phyloP scores from a whole-genome alignment of 768 basidiomycete species.

The Pleurotus djamor region DNA sequence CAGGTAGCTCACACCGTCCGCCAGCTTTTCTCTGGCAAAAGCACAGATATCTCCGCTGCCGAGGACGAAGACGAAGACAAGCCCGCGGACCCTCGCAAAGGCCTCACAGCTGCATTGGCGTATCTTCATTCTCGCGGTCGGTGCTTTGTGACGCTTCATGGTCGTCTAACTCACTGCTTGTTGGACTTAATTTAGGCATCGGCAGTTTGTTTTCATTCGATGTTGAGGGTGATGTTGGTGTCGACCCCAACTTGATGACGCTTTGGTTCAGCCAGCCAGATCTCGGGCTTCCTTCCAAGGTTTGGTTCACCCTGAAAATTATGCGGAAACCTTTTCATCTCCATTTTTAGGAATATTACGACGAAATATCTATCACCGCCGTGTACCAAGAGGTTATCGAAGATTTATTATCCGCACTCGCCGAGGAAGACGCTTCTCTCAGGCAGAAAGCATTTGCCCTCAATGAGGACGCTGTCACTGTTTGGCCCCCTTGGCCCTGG shows the following conservation, averaged over 20 bases:
- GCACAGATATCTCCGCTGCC: conserved; percentile 27
- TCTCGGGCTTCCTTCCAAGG: conserved; percentile 87
- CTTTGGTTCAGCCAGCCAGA: conserved; percentile 83
- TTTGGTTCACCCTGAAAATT: conserved; percentile 21
- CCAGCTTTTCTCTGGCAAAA: conserved; percentile 46
- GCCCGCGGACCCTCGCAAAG: conserved; percentile 31
- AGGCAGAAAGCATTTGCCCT: conserved; percentile 16
- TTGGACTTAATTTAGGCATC: conserved; percentile 48
- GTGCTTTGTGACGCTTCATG: conserved; percentile 10
- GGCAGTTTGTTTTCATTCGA: conserved; percentile 75
- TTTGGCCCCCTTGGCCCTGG: conserved; percentile 85
- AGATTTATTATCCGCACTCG: conserved; percentile 59
- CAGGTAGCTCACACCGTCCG: conserved; percentile 63
- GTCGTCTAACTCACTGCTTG: neutral
- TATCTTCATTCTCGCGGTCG: conserved; percentile 86
- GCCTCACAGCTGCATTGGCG: conserved; percentile 79
- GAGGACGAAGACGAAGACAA: conserved; percentile 16
- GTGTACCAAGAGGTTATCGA: conserved; percentile 70
- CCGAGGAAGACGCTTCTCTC: conserved; percentile 35
- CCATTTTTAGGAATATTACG: conserved; percentile 76
- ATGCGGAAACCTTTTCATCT: neutral
- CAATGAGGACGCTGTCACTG: conserved; percentile 36
- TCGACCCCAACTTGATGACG: conserved; percentile 83
- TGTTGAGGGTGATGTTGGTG: conserved; percentile 86
- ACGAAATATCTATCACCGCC: conserved; percentile 67